These are phyloP conservation scores for Pezicula radicicola DNA, from an alignment of 2,329 filamentous ascomycete species.

Conservation along the genomic window DNA sequence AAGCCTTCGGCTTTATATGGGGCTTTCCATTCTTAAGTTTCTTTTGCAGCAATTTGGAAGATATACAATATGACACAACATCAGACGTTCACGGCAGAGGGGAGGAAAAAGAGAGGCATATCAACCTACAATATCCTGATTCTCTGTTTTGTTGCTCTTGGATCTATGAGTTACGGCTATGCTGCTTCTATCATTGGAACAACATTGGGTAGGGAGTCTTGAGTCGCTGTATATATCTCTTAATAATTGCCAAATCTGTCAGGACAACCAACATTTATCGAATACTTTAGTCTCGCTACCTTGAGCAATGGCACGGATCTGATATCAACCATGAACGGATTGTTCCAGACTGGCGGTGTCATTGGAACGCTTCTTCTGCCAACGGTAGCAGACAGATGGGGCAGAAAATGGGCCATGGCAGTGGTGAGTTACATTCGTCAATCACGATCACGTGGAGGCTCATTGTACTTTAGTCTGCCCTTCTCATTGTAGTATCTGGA, in stretches of 20 bases:
- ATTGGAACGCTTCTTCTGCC: background rate
- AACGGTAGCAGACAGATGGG: background rate
- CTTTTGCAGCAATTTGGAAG: no score
- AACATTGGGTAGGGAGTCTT: background rate
- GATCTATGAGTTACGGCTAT: conserved; percentile 3
- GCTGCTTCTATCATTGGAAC: conserved; percentile 1
- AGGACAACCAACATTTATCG: conserved; percentile 1
- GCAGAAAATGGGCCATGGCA: conserved; percentile 1
- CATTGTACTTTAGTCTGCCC: background rate
- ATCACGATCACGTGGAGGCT: background rate
- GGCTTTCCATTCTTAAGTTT: no score
- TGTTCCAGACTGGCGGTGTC: background rate
- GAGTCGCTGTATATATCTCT: background rate
- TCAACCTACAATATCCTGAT: background rate
- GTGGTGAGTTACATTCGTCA: background rate
- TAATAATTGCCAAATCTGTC: background rate
- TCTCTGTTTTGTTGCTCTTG: background rate
- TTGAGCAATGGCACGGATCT: background rate
- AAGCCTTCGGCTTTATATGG: no score
- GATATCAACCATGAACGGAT: background rate
- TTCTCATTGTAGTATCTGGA: conserved; percentile 1
- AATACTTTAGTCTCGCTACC: background rate
- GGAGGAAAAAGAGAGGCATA: no score
- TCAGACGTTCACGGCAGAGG: no score
- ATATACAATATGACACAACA: no score